Base-by-base conservation (phyloP, 768 basidiomycete genomes). In the Gymnopilus junonius region DNA sequence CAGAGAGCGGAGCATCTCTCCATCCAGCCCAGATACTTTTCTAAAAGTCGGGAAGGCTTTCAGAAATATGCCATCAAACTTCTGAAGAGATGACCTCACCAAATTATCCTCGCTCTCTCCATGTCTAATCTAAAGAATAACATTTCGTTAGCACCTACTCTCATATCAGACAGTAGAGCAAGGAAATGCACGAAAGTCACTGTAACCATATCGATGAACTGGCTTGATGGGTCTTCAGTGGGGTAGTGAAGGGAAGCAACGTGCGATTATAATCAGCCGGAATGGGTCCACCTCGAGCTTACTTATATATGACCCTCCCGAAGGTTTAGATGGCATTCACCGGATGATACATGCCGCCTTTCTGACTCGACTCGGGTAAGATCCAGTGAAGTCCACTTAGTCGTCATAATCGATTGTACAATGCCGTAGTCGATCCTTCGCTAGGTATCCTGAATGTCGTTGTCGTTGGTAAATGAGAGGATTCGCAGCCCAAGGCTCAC, bases 1-100 rank as follows among this genome's bases (percentile, higher is more conserved):
- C 84, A 35, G 90, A 88, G 10, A 94, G 79, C 0, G 91, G 90
- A 1, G 91, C 82, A 75, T 94, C 91, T 64, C 83, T 86, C 85
- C 90, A 91, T 3, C 92, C 92, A 23, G 91, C 87, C 90, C 91
- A 92, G 10, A 90, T 74, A 0, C 68, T 51, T 69, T 71, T 77
- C 80, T 82, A 54, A 15, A 51, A 20, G 51, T 40, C 51, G 35
- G 29, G 46, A 23, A 43, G 37, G 5, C 35, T 27, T 54, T 48
- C 40, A 39, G 27, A 57, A 35, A 55, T 27, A n/a, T 25, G 8
- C 11, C 25, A 37, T 35, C 5, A 29, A 35, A n/a, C 11, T 20
- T 32, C 6, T 20, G 15, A 32, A 2, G 7, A 55, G 0, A 34
- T 7, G 42, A 25, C 82, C 59, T 43, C 60, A 88, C 91, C 67